Base-by-base conservation (phyloP, 2,329 filamentous ascomycete genomes). In the Fusarium nematophilum region DNA sequence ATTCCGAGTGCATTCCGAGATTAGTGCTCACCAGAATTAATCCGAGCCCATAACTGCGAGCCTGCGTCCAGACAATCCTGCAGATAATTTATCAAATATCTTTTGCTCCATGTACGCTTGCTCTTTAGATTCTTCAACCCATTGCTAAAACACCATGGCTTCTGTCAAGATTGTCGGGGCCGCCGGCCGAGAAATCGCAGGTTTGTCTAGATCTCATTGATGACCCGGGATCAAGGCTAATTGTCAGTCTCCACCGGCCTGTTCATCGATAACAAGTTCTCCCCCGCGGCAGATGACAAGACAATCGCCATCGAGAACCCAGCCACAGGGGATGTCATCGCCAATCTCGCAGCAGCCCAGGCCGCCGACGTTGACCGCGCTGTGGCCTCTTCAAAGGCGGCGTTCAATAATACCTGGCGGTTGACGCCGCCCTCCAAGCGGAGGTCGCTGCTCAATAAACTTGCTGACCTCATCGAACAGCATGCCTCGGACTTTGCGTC, bases 391-490 rank as follows among this genome's bases (percentile, higher is more conserved):
- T 38, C 52, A 3, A 23, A 37, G 11, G 15, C n/a, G 8, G 45
- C 52, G 5, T 55, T 50, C 25, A 43, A n/a, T 9, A 9, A 25
- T 11, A 17, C 37, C 10, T 55, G 52, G 52, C 18, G 25, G 2
- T 37, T 9, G 1, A 38, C 31, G 1, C 9, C 25, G 3, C 46
- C 52, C 5, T 23, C 30, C 2, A 31, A 43, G 37, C 29, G 45
- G 3, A 26, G 52, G 3, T n/a, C 18, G 1, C 72, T 91, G 40
- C 81, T 91, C 76, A 81, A 81, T 70, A 89, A 86, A 69, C 82
- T 91, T 26, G 84, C 85, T 15, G 81, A 86, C 47, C 76, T 91
- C 37, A 77, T 90, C 30, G 84, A 88, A 62, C 71, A 85, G 68
- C 80, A 91, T 72, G 81, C 77, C 7, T 72, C 71, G 15, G 48